Conservation (phyloP, 495 filamentous ascomycete species). For the Aspergillus ostianus region DNA sequence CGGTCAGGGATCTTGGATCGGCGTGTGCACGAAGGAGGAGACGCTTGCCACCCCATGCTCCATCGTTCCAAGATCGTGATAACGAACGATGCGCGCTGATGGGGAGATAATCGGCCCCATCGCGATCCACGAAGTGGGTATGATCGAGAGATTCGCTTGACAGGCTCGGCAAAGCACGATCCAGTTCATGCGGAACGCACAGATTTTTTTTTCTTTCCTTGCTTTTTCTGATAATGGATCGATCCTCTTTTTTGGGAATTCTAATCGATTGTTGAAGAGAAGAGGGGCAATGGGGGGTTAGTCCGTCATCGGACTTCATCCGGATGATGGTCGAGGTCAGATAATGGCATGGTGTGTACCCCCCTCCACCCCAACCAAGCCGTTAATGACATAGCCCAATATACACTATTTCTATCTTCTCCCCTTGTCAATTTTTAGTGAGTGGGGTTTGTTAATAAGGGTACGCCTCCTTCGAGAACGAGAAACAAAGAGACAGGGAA, state of each 20-base stretch:
- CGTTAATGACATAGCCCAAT: conserved; percentile 4
- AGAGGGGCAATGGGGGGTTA: conserved; percentile 7
- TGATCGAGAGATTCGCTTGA: conserved; percentile 12
- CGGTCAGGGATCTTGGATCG: conserved; percentile 14
- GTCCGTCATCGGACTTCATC: conserved; percentile 11
- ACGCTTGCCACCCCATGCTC: conserved; percentile 22
- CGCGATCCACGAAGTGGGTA: conserved; percentile 9
- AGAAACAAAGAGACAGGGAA: background rate
- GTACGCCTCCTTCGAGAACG: background rate
- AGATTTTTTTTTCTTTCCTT: conserved; percentile 12
- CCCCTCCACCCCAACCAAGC: too few relatives aligned
- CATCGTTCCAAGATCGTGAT: conserved; percentile 12
- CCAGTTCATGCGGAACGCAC: conserved; percentile 15
- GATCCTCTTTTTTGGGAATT: conserved; percentile 1
- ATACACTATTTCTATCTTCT: background rate
- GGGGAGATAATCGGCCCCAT: conserved; percentile 10
- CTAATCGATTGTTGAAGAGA: background rate
- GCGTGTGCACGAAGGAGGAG: conserved; percentile 10
- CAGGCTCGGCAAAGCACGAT: conserved; percentile 7
- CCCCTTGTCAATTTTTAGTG: background rate
- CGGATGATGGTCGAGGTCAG: conserved; percentile 14
- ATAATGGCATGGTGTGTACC: conserved; percentile 10
- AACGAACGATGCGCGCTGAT: conserved; percentile 8
- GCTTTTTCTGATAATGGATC: conserved; percentile 3
- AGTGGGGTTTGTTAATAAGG: conserved; percentile 1